These are phyloP conservation scores for Harringtonia lauricola DNA, from an alignment of 2,329 filamentous ascomycete species.

Conservation along the genomic window DNA sequence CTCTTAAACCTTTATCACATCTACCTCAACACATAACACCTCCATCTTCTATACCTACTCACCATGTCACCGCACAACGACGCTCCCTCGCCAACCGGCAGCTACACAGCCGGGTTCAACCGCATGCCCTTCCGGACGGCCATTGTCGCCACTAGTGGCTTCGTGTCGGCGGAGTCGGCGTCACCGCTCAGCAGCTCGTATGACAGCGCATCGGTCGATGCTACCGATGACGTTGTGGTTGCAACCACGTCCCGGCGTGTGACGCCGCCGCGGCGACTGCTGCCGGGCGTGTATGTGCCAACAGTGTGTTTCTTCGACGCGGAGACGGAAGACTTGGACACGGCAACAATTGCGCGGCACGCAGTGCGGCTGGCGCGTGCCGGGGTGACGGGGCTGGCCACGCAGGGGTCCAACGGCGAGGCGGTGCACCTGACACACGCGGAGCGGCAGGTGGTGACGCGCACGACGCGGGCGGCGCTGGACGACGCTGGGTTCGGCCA, in stretches of 20 bases:
- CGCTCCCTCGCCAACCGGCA: constrained; percentile 32
- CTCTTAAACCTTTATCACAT: too few species aligned
- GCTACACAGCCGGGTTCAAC: constrained; percentile 31
- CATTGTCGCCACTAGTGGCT: constrained; percentile 9
- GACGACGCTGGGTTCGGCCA: constrained; percentile 52
- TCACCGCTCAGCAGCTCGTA: constrained; percentile 31
- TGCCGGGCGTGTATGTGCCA: constrained; percentile 56
- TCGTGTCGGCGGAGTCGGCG: constrained; percentile 19
- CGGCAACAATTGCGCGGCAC: constrained; percentile 44
- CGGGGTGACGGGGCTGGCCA: constrained; percentile 63
- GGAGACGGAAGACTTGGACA: constrained; percentile 55
- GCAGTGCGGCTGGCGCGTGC: constrained; percentile 62
- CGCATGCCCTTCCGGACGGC: constrained; percentile 20
- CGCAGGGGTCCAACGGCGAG: constrained; percentile 75
- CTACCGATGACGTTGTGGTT: not conserved
- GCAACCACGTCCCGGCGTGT: not conserved
- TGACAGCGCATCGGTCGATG: constrained; percentile 25
- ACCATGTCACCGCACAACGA: constrained; percentile 37
- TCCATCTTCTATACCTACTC: not conserved
- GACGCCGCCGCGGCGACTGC: constrained; percentile 20
- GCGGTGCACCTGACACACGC: constrained; percentile 64
- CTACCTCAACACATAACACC: not conserved
- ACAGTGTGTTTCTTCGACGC: constrained; percentile 64
- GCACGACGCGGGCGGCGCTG: constrained; percentile 57
- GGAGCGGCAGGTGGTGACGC: constrained; percentile 59